Base-by-base conservation (phyloP, 2,329 filamentous ascomycete genomes). In the Thelonectria olida region DNA sequence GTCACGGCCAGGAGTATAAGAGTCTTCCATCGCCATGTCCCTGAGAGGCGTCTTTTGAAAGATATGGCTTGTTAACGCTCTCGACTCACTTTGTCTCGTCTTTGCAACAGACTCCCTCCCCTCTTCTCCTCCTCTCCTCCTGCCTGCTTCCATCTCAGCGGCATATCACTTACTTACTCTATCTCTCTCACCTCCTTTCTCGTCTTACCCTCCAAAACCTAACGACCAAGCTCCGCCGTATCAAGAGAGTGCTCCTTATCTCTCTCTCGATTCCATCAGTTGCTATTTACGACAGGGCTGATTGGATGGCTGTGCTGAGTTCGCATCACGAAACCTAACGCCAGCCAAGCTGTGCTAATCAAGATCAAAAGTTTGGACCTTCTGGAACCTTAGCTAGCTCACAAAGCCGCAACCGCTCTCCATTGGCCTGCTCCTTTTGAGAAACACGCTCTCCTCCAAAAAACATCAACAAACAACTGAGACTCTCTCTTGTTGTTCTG, bases 241-340 rank as follows among this genome's bases (percentile, higher is more conserved):
- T 71, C 69, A 71, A 72, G 66, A 69, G 69, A 67, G 62, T 48
- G 54, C 51, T 47, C 65, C 65, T 72, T 72, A 72, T 72, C 70
- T 72, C 65, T 72, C 64, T 62, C 57, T 49, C 61, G 58, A 58
- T 59, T 52, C 60, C 63, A 59, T 65, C 68, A 67, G 70, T 64
- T 71, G 60, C 70, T 72, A 71, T 72, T 71, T 72, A 64, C 65
- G 57, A 72, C 68, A 72, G 67, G 56, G 70, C 68, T 72, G 70
- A 71, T 67, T 67, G 69, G 62, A 72, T 72, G 70, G 70, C 70
- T 72, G 68, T 71, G 64, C 61, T 71, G 70, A 71, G 68, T 72
- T 67, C 67, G 50, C 67, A 67, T 68, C 52, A 63, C 54, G 51
- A 25, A 62, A 57, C 47, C 61, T 31, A 51, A 56, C 62, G 61